These are phyloP conservation scores for Lactarius trivialis DNA, from an alignment of 768 basidiomycete species.

Conservation along the genomic window DNA sequence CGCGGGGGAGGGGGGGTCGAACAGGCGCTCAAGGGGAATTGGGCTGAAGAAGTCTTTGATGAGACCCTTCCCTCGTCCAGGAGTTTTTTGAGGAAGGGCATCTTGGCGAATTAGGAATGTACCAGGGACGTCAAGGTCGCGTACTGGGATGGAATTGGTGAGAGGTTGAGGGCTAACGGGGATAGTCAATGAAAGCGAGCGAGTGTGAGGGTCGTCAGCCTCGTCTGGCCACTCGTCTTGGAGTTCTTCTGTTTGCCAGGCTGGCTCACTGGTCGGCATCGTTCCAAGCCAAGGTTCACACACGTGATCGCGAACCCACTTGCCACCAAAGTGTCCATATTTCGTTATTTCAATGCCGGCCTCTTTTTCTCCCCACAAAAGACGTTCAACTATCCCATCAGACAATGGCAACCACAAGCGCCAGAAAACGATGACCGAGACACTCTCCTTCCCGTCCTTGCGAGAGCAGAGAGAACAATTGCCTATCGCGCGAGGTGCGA, in stretches of 20 bases:
- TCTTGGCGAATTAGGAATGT: slow-evolving; percentile 76
- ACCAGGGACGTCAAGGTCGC: slow-evolving; percentile 39
- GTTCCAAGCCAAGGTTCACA: neutral
- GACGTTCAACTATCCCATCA: slow-evolving; percentile 8
- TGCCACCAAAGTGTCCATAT: neutral
- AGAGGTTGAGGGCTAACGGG: slow-evolving; percentile 47
- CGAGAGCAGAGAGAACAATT: slow-evolving; percentile 64
- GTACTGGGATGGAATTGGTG: slow-evolving; percentile 29
- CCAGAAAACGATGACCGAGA: slow-evolving; percentile 10
- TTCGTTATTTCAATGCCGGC: slow-evolving; percentile 3
- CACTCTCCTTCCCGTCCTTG: slow-evolving; percentile 26
- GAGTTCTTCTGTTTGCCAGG: slow-evolving; percentile 85
- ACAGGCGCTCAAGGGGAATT: slow-evolving; percentile 82
- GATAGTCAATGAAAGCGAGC: slow-evolving; percentile 36
- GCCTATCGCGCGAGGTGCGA: slow-evolving; percentile 71
- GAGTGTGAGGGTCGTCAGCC: slow-evolving; percentile 32
- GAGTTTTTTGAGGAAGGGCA: slow-evolving; percentile 58
- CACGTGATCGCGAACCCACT: slow-evolving; percentile 15
- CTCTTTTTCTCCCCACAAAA: slow-evolving; percentile 2
- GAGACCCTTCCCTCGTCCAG: slow-evolving; percentile 52
- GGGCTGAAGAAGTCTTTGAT: slow-evolving; percentile 87
- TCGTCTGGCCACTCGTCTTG: slow-evolving; percentile 87
- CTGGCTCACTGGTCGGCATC: slow-evolving; percentile 37
- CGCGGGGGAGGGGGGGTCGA: slow-evolving; percentile 84
- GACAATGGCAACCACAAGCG: slow-evolving; percentile 13